Conservation (phyloP, 495 filamentous ascomycete species). For the Xylaria intraflava region DNA sequence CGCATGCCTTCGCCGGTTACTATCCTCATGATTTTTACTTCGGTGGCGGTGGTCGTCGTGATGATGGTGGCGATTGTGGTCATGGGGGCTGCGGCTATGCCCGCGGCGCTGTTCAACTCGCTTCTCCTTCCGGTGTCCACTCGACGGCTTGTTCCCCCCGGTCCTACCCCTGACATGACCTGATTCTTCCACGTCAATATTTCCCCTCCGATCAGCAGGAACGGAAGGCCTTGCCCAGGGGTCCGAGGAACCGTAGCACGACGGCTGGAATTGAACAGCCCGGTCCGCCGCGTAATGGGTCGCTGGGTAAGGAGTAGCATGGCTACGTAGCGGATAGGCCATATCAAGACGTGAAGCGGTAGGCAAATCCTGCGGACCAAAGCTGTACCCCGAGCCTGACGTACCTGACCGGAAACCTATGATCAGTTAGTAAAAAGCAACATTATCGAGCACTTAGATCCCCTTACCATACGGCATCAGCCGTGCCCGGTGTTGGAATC, state of each 20-base stretch:
- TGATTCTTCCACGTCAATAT: neutral
- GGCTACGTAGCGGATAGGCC: neutral
- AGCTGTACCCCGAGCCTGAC: neutral
- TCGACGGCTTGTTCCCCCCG: neutral
- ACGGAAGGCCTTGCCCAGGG: neutral
- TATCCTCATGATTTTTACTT: neutral
- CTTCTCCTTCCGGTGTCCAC: neutral
- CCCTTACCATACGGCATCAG: neutral
- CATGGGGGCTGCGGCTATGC: too few species aligned
- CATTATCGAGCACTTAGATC: neutral
- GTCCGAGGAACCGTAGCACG: neutral
- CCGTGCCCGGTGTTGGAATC: neutral
- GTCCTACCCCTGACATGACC: neutral
- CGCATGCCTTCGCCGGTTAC: neutral
- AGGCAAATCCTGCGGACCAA: neutral
- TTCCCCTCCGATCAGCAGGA: neutral
- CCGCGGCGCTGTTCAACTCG: neutral
- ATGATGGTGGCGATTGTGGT: neutral
- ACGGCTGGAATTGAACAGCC: neutral
- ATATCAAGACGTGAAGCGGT: neutral
- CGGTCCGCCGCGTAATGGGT: neutral
- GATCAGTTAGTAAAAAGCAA: neutral
- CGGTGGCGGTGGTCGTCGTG: neutral
- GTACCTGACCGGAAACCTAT: neutral
- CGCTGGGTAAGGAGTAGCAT: neutral